Evolutionary conservation across 2,329 filamentous ascomycete genomes (phyloP), one percentile per base, ranked within the genome.

Genomic region (Colletotrichum truncatum): DNA sequence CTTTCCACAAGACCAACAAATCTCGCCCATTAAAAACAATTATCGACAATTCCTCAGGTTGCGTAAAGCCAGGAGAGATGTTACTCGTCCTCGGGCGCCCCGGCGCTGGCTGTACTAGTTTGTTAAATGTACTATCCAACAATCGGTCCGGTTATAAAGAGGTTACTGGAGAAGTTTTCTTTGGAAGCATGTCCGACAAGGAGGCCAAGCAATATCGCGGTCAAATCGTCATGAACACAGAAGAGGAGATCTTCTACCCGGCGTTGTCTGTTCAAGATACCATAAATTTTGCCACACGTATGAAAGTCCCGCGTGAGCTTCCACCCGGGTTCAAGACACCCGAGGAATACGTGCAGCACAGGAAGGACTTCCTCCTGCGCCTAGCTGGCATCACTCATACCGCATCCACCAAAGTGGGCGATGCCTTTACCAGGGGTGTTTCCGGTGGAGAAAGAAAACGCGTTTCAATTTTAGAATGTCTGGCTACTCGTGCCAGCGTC

Each of bases 11-110:
- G 14, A 69, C 85, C 68, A 84, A 80, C 69, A 87, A 89, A 68
- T 79, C 78, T 61, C 80, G 79, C 68, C 87, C 89, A 0, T 75
- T 90, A 16, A 86, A 86, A 67, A 90, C 88, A 0, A 89, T 93
- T 46, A 76, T 93, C 21, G 84, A 91, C 56, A 82, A 87, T 69
- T 87, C 85, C 62, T 86, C 89, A 72, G 91, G 91, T 9, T 91
- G 89, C 69, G 87, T 93, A 52, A 89, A 89, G 73, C 90, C 90
- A 0, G 91, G 90, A 18, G 89, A 92, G 75, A 91, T 92, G 90
- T 76, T 92, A 1, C 78, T 92, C 1, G 89, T 93, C 0, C 80
- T 93, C 0, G 91, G 91, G 3, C 83, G 89, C 1, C 90, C 91
- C 0, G 91, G 90, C 0, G 83, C 88, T 3, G 90, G 90, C 30